phyloP scores from a whole-genome alignment of 139 green algal species.

The Tetraselmis chui region DNA sequence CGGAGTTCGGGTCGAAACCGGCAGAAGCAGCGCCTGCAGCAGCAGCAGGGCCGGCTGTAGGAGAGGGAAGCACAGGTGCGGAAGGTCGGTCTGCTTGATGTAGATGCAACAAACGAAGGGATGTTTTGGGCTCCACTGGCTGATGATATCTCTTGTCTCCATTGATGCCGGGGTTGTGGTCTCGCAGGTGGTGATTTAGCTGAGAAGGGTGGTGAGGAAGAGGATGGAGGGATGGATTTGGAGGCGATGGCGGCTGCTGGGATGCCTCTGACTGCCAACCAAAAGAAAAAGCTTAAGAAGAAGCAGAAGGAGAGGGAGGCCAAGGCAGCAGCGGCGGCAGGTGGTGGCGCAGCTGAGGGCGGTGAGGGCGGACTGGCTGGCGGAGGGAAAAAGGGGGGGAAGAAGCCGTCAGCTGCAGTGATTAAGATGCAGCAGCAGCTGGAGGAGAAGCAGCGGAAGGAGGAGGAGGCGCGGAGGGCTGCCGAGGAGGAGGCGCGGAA shows the following conservation, averaged over 20 bases:
- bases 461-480: conserved; percentile 53
- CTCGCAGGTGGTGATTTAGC: too few relatives aligned
- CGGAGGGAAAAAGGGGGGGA: conserved; percentile 36
- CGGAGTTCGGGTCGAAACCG: conserved; percentile 25
- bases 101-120: too few relatives aligned
- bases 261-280: conserved; percentile 56
- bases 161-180: too few relatives aligned
- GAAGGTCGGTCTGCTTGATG: too few relatives aligned
- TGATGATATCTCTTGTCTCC: too few relatives aligned
- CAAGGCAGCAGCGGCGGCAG: conserved; percentile 38
- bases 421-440: conserved; percentile 65
- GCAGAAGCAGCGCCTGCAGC: conserved; percentile 1
- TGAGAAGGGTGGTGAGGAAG: too few relatives aligned
- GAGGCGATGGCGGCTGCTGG: conserved; percentile 25
- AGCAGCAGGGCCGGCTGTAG: background rate
- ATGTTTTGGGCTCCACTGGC: too few relatives aligned
- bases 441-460: conserved; percentile 48
- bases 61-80: too few relatives aligned
- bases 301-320: conserved; percentile 72
- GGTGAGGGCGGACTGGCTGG: conserved; percentile 15
- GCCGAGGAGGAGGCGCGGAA: conserved; percentile 36
- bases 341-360: conserved; percentile 17
- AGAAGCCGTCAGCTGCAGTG: conserved; percentile 70
- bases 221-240: conserved; percentile 20
- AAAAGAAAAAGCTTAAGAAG: conserved; percentile 84